Base-by-base conservation (phyloP, 345 rosid genomes). In the Camelina hispida region DNA sequence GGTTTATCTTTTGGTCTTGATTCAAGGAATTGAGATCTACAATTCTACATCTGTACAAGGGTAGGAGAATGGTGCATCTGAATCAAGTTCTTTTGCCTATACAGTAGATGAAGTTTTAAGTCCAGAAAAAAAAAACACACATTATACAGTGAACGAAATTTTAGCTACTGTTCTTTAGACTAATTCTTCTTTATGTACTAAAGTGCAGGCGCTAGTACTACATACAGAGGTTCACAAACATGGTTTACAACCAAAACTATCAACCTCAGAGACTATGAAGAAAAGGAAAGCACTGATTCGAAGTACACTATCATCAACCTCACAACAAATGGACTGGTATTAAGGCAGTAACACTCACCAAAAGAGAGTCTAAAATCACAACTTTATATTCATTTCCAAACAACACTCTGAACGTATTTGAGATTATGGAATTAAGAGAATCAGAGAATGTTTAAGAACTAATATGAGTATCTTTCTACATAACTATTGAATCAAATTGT, bases 381-480 rank as follows among this genome's bases (percentile, higher is more conserved):
- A 48, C 53, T 34, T 7, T 34, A 34, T 34, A 34, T 34, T 34
- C 37, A 7, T 47, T 47, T 47, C 16, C 52, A 47, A 2, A 2
- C 52, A 17, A 16, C 51, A 22, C 6, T 3, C 1, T 61, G 7
- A 38, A 51, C 69, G 51, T 15, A 66, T 13, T 38, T 1, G 18
- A 62, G 43, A 8, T n/a, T 22, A 55, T 54, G 50, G 15, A 59
- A 25, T 25, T 50, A 46, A 62, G 62, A 72, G 76, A 62, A 40
- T 25, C 37, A 50, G 6, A 57, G 28, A 57, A 22, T 22, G 35
- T 37, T 5, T 2, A 22, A 58, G 3, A 58, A 2, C 23, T 30
- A 16, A 1, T 44, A 43, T 44, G 68, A 28, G 32, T 63, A 51
- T 51, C 32, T 43, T 9, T 15, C 8, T 16, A 44, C 42, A 20